These are phyloP conservation scores for Fomitopsis schrenkii DNA, from an alignment of 1,284 basidiomycete genomes.

Conservation along the genomic window DNA sequence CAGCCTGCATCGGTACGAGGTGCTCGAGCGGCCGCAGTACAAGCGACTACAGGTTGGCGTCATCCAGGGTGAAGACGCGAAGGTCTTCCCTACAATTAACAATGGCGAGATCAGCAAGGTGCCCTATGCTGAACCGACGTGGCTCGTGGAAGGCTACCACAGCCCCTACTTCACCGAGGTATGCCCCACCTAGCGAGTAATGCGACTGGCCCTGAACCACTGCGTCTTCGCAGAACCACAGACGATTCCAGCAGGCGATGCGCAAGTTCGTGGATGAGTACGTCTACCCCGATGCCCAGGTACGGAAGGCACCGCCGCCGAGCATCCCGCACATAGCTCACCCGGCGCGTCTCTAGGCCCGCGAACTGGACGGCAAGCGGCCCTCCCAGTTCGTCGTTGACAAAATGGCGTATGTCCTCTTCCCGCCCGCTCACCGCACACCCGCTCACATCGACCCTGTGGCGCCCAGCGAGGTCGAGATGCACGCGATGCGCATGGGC, in stretches of 20 bases:
- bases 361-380: slow-evolving; percentile 76
- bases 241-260: slow-evolving; percentile 41
- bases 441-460: not conserved
- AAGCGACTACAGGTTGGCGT: slow-evolving; percentile 65
- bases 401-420: slow-evolving; percentile 58
- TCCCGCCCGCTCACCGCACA: not conserved
- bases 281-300: slow-evolving; percentile 47
- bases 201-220: too few species aligned
- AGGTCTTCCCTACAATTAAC: slow-evolving; percentile 44
- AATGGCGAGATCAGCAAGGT: slow-evolving; percentile 64
- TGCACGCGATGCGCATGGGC: slow-evolving; percentile 91
- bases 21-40: slow-evolving; percentile 75
- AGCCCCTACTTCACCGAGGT: slow-evolving; percentile 76
- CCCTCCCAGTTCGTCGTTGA: slow-evolving; percentile 63
- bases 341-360: slow-evolving; percentile 34
- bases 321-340: not conserved
- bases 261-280: slow-evolving; percentile 49
- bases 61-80: slow-evolving; percentile 61
- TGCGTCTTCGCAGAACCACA: slow-evolving; percentile 36
- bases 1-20: slow-evolving; percentile 76
- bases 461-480: slow-evolving; percentile 41
- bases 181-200: slow-evolving; percentile 11
- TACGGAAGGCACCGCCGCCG: slow-evolving; percentile 9
- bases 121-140: slow-evolving; percentile 83
- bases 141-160: slow-evolving; percentile 65